These are phyloP conservation scores for Strobilomyces dryophilus DNA, from an alignment of 768 basidiomycete genomes.

Conservation along the genomic window DNA sequence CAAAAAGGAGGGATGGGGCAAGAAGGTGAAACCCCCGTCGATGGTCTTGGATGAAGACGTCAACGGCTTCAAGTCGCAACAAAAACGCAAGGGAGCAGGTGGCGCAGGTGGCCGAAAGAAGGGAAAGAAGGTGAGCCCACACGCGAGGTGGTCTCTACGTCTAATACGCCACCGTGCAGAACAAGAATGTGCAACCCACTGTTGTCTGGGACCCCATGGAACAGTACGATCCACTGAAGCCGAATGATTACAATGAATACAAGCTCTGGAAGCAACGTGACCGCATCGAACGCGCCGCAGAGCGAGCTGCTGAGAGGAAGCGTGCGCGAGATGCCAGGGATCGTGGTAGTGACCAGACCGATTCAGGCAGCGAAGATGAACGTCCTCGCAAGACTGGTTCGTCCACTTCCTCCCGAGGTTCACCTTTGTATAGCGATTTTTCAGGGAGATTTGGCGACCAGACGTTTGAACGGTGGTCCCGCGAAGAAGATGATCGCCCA, in stretches of 20 bases:
- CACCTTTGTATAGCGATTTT: conserved; percentile 25
- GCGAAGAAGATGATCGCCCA: conserved; percentile 45
- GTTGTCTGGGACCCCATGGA: conserved; percentile 76
- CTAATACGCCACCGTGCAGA: conserved; percentile 35
- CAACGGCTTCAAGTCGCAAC: conserved; percentile 71
- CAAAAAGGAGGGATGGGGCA: conserved; percentile 68
- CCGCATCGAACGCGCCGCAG: conserved; percentile 62
- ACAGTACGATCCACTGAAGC: conserved; percentile 74
- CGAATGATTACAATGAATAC: conserved; percentile 88
- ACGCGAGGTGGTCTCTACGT: neutral
- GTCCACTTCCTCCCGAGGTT: conserved; percentile 8
- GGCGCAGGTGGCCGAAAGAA: conserved; percentile 43
- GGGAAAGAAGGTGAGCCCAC: conserved; percentile 54
- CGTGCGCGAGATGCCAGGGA: conserved; percentile 47
- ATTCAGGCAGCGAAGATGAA: conserved; percentile 64
- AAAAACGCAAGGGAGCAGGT: conserved; percentile 45
- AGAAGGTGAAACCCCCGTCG: conserved; percentile 85
- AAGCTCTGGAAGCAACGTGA: conserved; percentile 77
- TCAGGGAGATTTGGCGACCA: conserved; percentile 34
- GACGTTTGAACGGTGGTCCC: conserved; percentile 52
- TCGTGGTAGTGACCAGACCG: conserved; percentile 55
- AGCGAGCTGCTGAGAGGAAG: conserved; percentile 59
- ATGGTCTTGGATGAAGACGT: conserved; percentile 89
- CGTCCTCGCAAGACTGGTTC: conserved; percentile 67
- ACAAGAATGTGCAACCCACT: conserved; percentile 52